Percentiles rank a stretch among this genome's conserved stretches.
phyloP scores from a whole-genome alignment of 495 filamentous ascomycete species.

The Tuber microsphaerosporum region DNA sequence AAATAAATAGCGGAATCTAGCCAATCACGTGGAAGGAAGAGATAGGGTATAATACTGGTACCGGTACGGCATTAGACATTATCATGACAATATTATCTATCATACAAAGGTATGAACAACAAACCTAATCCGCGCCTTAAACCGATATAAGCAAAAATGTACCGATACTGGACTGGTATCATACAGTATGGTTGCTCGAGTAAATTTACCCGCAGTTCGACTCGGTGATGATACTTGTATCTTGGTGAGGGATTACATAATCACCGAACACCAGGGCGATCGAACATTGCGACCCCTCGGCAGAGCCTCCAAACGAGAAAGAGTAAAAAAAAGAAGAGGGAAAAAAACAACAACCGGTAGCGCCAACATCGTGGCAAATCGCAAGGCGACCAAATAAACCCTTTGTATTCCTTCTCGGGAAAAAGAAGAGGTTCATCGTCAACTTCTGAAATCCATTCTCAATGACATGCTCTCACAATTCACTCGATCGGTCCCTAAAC shows the following conservation, averaged over 20 bases:
- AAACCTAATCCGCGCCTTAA: too few relatives aligned
- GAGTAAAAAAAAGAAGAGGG: not conserved
- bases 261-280: too few relatives aligned
- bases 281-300: not conserved
- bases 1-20: not conserved
- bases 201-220: too few relatives aligned
- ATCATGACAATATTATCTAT: too few relatives aligned
- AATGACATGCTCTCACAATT: not conserved
- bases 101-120: too few relatives aligned
- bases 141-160: too few relatives aligned
- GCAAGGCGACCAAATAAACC: not conserved
- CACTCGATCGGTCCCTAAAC: not conserved
- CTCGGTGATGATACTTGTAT: too few relatives aligned
- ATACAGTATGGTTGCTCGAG: too few relatives aligned
- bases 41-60: not conserved
- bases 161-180: too few relatives aligned
- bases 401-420: not conserved
- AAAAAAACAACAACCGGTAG: not conserved
- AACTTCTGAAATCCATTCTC: not conserved
- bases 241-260: too few relatives aligned
- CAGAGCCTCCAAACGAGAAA: not conserved
- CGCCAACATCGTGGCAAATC: not conserved
- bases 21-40: not conserved
- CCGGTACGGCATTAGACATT: too few relatives aligned
- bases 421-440: not conserved